Evolutionary conservation across 179 eudicot genomes (phyloP).

Genomic region (Carnegiea gigantea): DNA sequence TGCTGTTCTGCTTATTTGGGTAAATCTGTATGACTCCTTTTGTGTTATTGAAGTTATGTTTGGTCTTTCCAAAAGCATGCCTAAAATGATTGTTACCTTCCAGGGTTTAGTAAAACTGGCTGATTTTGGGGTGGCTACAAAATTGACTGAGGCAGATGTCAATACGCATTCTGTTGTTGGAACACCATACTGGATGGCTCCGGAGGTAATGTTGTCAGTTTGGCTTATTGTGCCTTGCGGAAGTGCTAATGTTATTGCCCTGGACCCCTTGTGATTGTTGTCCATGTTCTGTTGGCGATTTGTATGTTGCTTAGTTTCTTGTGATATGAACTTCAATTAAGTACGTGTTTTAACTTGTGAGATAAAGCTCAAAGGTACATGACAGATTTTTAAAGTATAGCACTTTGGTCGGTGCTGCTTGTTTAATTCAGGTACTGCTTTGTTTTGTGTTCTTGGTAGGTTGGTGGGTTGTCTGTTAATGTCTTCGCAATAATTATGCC

Average conservation of each 20-base stretch:
- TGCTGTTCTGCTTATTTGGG: not conserved
- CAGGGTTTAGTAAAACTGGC: conserved; percentile 99
- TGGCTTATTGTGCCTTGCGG: conserved; percentile 10
- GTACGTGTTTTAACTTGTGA: not conserved
- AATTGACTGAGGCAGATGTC: conserved; percentile 93
- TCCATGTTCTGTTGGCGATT: not conserved
- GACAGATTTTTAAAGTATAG: not conserved
- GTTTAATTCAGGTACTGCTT: not conserved
- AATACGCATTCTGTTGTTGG: conserved; percentile 99
- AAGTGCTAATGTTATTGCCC: not conserved
- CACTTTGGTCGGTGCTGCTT: not conserved
- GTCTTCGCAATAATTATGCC: not conserved
- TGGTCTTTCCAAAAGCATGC: not conserved
- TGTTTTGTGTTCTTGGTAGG: not conserved
- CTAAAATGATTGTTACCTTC: conserved; percentile 13
- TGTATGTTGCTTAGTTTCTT: not conserved
- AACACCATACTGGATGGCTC: conserved; percentile 99
- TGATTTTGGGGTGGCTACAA: conserved; percentile 98
- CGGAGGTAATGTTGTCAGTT: conserved; percentile 61
- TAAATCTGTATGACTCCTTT: not conserved
- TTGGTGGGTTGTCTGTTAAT: not conserved
- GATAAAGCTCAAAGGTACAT: not conserved
- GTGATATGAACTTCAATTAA: conserved; percentile 1
- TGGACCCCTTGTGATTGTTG: not conserved
- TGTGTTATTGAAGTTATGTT: not conserved